Conservation (phyloP, 2,329 filamentous ascomycete genomes). For the Xylaria sp. region DNA sequence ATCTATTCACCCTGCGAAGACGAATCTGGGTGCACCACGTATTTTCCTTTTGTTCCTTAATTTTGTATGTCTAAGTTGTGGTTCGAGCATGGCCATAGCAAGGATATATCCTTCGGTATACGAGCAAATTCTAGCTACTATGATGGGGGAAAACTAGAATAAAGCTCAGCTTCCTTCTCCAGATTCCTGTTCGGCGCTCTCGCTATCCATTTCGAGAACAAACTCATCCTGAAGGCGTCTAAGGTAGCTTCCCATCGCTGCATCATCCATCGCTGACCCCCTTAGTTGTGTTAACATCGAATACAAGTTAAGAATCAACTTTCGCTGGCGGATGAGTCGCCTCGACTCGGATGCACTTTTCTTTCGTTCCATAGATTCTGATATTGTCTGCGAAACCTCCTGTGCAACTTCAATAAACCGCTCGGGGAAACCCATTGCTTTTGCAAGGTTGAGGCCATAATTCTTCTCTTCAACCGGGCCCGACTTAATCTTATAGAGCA, state of each 20-base stretch:
- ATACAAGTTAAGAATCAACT: constrained; percentile 76
- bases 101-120: not conserved
- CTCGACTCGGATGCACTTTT: constrained; percentile 69
- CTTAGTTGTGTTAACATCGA: constrained; percentile 78
- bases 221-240: constrained; percentile 79
- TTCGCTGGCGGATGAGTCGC: constrained; percentile 72
- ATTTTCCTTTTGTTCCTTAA: no score
- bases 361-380: constrained; percentile 66
- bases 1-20: no score
- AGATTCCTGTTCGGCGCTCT: not conserved
- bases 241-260: constrained; percentile 72
- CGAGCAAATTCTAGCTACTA: not conserved
- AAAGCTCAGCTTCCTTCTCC: constrained; percentile 2
- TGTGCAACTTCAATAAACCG: constrained; percentile 76
- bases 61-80: no score
- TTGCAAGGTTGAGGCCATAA: constrained; percentile 87
- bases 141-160: not conserved
- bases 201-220: constrained; percentile 72
- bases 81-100: no score
- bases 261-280: constrained; percentile 72
- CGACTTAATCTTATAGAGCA: constrained; percentile 85
- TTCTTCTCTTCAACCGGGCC: constrained; percentile 77
- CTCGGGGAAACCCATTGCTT: constrained; percentile 76
- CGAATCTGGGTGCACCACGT: no score
- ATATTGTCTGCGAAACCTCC: constrained; percentile 70